phyloP scores from a whole-genome alignment of 2,329 filamentous ascomycete species.

The Talaromyces sp. region DNA sequence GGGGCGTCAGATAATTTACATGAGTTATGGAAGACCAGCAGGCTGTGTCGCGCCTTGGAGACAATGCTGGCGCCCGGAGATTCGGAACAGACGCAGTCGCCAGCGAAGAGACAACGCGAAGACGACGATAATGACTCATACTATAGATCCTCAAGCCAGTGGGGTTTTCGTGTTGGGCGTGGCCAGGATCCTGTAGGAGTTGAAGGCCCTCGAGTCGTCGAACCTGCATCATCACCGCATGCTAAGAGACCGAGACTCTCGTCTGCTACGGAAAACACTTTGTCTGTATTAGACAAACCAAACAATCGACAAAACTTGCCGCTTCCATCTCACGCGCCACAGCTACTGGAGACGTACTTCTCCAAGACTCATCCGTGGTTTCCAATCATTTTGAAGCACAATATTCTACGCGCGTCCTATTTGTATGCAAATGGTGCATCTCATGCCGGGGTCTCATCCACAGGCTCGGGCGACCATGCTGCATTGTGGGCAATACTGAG shows the following conservation, averaged over 20 bases:
- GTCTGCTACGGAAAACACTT: constrained; percentile 8
- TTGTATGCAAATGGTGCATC: constrained; percentile 43
- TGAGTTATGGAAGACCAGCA: constrained; percentile 39
- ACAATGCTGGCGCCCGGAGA: constrained; percentile 34
- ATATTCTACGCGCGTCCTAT: constrained; percentile 52
- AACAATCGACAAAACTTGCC: constrained; percentile 16
- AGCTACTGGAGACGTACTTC: constrained; percentile 52
- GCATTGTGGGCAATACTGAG: constrained; percentile 40
- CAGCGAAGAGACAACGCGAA: constrained; percentile 30
- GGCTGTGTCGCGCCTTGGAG: constrained; percentile 33
- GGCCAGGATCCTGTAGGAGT: constrained; percentile 21
- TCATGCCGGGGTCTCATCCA: constrained; percentile 19
- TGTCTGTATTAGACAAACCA: not conserved
- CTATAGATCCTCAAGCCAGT: constrained; percentile 16
- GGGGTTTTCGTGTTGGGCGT: constrained; percentile 27
- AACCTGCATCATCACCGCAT: constrained; percentile 15
- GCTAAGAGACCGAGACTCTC: constrained; percentile 24
- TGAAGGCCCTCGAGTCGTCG: constrained; percentile 26
- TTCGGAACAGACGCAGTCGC: constrained; percentile 12
- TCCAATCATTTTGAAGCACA: constrained; percentile 53
- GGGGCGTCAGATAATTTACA: constrained; percentile 37
- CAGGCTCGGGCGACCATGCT: constrained; percentile 37
- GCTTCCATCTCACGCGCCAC: constrained; percentile 47
- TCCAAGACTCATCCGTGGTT: constrained; percentile 55
- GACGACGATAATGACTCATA: constrained; percentile 17